Evolutionary conservation across 108 stramenopile species (phyloP), one percentile per base, ranked within the genome.

Genomic region (Tribonema minus): DNA sequence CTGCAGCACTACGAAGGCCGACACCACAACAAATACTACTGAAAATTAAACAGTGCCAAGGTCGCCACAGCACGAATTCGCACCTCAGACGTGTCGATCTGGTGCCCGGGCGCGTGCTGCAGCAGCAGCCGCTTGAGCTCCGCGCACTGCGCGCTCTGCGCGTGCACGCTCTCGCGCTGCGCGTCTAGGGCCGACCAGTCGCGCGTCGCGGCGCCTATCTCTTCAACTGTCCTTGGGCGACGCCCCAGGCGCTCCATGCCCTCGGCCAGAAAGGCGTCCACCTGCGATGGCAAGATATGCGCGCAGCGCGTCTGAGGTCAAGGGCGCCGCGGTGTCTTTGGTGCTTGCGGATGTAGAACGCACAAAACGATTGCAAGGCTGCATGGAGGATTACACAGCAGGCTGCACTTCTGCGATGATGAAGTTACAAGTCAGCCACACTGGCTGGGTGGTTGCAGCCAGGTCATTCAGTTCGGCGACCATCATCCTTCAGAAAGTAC

Each of bases 121-220:
- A 85, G 15, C 35, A 89, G 71, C 9, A 86, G 58, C 4, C 74
- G 35, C 58, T 85, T 80, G 35, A 85, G 36, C 20, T 82, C 85
- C n/a, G 40, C 41, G 82, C 84, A 78, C 58, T 68, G 65, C 26
- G 33, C 32, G 2, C 54, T 41, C 15, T 70, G 61, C 12, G 36
- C 39, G 12, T 38, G 59, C 65, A 87, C 81, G 25, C 34, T 38
- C 25, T 74, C 82, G 37, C 61, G 64, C 33, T 67, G 58, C 3
- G 61, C 26, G 9, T 82, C 86, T 34, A 88, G 71, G 26, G 70
- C 85, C 63, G 86, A 86, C 86, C 82, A 89, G 60, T 86, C 77
- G 2, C 61, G 37, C 60, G 87, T 76, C 9, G 88, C 88, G 60
- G 77, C 76, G 36, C 87, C 58, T 58, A 90, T 88, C 5, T 90